Conservation (phyloP, 345 rosid genomes). For the Pistacia vera region DNA sequence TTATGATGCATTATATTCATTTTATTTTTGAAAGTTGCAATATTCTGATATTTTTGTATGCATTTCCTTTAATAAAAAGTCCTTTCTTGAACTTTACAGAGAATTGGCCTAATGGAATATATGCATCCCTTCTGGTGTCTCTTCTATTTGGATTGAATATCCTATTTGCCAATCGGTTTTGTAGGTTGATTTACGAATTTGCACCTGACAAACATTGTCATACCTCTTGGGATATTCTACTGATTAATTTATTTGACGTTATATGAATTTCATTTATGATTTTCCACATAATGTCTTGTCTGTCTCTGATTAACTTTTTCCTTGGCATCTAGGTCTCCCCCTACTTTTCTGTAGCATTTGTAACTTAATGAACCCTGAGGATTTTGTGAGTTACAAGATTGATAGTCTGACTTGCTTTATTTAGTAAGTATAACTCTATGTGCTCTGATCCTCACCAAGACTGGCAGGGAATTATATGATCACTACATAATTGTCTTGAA, state of each 20-base stretch:
- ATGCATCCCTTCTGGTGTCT: neutral
- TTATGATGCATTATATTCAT: neutral
- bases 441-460: neutral
- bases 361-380: neutral
- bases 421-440: neutral
- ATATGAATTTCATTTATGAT: neutral
- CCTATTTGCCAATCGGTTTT: neutral
- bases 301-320: too few species aligned
- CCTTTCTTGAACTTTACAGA: neutral
- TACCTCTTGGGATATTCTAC: neutral
- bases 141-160: neutral
- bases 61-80: too few species aligned
- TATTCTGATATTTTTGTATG: neutral
- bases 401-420: neutral
- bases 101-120: neutral
- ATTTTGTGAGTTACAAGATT: neutral
- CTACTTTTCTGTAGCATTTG: neutral
- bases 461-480: neutral
- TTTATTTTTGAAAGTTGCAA: neutral
- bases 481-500: too few species aligned
- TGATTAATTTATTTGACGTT: neutral
- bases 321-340: too few species aligned
- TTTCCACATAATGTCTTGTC: neutral
- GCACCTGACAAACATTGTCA: conserved; percentile 5
- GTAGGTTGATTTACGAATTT: neutral